These are phyloP conservation scores for Eutypella sp. DNA, from an alignment of 2,329 filamentous ascomycete genomes.

Conservation along the genomic window DNA sequence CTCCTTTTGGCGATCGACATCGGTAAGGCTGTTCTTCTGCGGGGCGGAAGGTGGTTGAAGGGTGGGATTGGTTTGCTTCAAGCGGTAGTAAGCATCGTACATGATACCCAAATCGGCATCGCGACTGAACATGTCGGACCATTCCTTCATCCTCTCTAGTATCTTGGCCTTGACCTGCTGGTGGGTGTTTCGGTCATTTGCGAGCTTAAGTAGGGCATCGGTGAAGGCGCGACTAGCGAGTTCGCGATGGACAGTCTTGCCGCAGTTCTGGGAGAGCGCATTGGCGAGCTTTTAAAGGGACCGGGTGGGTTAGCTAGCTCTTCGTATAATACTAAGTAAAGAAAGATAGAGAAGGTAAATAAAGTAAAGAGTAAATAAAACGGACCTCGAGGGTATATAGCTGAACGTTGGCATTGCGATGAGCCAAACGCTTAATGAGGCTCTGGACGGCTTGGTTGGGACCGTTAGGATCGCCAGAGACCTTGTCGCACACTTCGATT, in stretches of 20 bases:
- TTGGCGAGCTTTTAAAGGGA: constrained; percentile 64
- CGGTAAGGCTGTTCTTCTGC: constrained; percentile 86
- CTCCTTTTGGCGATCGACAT: constrained; percentile 86
- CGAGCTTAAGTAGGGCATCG: constrained; percentile 83
- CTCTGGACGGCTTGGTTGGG: constrained; percentile 83
- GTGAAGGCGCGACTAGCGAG: constrained; percentile 89
- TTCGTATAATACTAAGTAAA: too few relatives aligned
- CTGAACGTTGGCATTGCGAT: constrained; percentile 94
- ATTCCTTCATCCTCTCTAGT: constrained; percentile 91
- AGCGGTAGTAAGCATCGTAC: constrained; percentile 85
- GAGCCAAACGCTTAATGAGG: constrained; percentile 86
- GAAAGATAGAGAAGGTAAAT: too few relatives aligned
- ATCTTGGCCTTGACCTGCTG: constrained; percentile 97
- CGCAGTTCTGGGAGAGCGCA: constrained; percentile 88
- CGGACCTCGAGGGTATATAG: constrained; percentile 91
- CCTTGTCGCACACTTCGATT: constrained; percentile 60
- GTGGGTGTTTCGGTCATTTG: constrained; percentile 92
- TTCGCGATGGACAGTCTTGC: constrained; percentile 79
- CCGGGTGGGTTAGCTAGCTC: constrained; percentile 7
- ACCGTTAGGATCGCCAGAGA: constrained; percentile 48
- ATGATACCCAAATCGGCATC: constrained; percentile 95
- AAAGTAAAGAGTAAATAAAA: too few relatives aligned
- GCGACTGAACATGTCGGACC: constrained; percentile 88
- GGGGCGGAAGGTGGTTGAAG: constrained; percentile 89
- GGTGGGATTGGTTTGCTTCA: constrained; percentile 82